Evolutionary conservation across 75 land plant species (phyloP), one percentile per base, ranked within the genome.

Genomic region (Selaginella tamariscina): DNA sequence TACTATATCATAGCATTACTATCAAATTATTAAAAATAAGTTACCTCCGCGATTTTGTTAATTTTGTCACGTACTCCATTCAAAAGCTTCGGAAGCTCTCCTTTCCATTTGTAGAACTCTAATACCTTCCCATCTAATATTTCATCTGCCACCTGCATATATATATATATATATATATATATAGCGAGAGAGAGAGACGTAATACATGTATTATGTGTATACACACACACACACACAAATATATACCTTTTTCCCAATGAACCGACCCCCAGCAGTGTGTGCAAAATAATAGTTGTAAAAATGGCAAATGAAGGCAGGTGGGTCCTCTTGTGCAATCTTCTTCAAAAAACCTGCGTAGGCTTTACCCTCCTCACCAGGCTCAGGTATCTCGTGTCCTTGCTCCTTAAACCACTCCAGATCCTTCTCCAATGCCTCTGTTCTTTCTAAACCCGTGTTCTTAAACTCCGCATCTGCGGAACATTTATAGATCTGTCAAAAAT

Each of bases 201-300:
- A 29, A 32, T 27, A 30, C 32, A 22, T 11, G 0, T 31, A 69
- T 24, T 24, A 33, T 28, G 20, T 27, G 28, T 29, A 32, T 1
- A 28, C 32, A 39, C 2, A 63, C 22, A 65, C 54, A 20, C 27
- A 27, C 29, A 79, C 32, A 0, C 22, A 64, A 0, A 18, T 30
- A 22, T 55, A 29, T 63, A 94, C 98, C 98, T 83, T 78, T 73
- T 74, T 89, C 27, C 83, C 86, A 65, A 94, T 94, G 44, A 81
- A 86, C 29, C 77, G 86, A 54, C 98, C 98, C 22, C 98, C 98
- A 33, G 91, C 80, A 56, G 84, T 76, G 69, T 94, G 98, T 30
- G 98, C 83, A 72, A 89, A 87, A 60, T 94, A 87, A 13, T 86
- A 80, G 71, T 89, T 94, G 74, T 94, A 94, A 68, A 85, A 87